These are phyloP conservation scores for Barnettozyma hawaiiensis DNA, from an alignment of 1,139 yeast genomes.

Conservation along the genomic window DNA sequence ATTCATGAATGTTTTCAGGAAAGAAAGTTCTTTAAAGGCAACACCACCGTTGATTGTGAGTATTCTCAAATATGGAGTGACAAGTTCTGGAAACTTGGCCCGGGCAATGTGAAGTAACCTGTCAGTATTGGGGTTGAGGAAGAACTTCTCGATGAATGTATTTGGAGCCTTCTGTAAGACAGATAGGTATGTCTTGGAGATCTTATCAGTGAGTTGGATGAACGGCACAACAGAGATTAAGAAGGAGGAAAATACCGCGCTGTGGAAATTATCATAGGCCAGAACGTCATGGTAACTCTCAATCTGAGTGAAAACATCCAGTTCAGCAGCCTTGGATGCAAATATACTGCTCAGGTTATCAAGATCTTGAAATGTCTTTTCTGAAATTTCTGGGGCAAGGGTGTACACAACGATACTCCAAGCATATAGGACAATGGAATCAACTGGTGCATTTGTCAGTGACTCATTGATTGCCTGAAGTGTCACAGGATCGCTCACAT, in stretches of 20 bases:
- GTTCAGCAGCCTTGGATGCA: slow-evolving; percentile 41
- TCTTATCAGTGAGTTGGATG: slow-evolving; percentile 49
- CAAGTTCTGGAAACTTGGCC: slow-evolving; percentile 70
- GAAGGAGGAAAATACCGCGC: slow-evolving; percentile 55
- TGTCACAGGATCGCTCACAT: slow-evolving; percentile 38
- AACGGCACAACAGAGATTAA: slow-evolving; percentile 59
- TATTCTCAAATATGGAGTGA: slow-evolving; percentile 57
- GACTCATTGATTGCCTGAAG: slow-evolving; percentile 38
- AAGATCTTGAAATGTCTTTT: slow-evolving; percentile 24
- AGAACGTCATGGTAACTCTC: slow-evolving; percentile 38
- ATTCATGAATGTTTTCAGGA: slow-evolving; percentile 56
- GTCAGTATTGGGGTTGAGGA: slow-evolving; percentile 48
- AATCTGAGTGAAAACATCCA: slow-evolving; percentile 45
- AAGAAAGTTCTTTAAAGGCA: slow-evolving; percentile 58
- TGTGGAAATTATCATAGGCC: slow-evolving; percentile 47
- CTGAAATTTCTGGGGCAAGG: slow-evolving; percentile 26
- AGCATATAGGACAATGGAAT: slow-evolving; percentile 52
- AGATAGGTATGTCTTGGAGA: slow-evolving; percentile 45
- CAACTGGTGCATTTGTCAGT: slow-evolving; percentile 33
- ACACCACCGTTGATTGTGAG: slow-evolving; percentile 59
- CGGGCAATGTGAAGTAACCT: slow-evolving; percentile 54
- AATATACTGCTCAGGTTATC: slow-evolving; percentile 23
- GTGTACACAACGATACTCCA: slow-evolving; percentile 64
- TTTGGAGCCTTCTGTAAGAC: slow-evolving; percentile 53
- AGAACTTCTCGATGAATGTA: slow-evolving; percentile 51